phyloP scores from a whole-genome alignment of 805 yeast species.

The Starmerella stellata region DNA sequence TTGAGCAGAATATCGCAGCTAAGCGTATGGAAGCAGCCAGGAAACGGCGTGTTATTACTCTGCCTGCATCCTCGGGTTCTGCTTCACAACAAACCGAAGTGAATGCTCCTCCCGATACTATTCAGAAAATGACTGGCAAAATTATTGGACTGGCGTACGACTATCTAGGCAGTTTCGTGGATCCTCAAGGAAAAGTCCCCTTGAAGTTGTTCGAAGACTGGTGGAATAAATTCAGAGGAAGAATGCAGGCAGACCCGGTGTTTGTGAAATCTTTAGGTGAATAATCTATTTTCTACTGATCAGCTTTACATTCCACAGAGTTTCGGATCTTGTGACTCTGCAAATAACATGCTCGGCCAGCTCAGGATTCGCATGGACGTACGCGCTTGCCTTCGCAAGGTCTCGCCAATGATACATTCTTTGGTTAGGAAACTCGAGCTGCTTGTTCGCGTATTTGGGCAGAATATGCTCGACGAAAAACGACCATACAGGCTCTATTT shows the following conservation, averaged over 20 bases:
- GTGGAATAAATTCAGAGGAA: conserved; percentile 77
- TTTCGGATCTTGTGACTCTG: neutral
- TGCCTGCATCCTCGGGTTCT: conserved; percentile 13
- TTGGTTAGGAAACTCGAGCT: conserved; percentile 17
- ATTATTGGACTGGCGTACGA: conserved; percentile 87
- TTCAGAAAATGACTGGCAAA: conserved; percentile 59
- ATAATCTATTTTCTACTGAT: neutral
- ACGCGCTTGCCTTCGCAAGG: neutral
- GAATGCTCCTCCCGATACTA: conserved; percentile 21
- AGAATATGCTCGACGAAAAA: conserved; percentile 16
- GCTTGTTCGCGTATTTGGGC: conserved; percentile 17
- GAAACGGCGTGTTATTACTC: conserved; percentile 4
- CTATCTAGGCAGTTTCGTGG: conserved; percentile 73
- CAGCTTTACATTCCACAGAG: neutral
- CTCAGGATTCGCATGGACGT: conserved; percentile 2
- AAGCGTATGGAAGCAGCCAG: conserved; percentile 5
- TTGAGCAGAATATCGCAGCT: conserved; percentile 34
- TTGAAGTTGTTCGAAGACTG: conserved; percentile 78
- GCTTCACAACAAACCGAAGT: too few relatives aligned
- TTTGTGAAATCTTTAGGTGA: conserved; percentile 35
- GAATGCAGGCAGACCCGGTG: conserved; percentile 62
- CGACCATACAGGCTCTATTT: conserved; percentile 17
- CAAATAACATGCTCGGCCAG: conserved; percentile 16
- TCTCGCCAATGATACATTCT: conserved; percentile 8
- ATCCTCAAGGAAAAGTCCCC: conserved; percentile 60